These are phyloP conservation scores for Letharia columbiana DNA, from an alignment of 495 filamentous ascomycete genomes.

Conservation along the genomic window DNA sequence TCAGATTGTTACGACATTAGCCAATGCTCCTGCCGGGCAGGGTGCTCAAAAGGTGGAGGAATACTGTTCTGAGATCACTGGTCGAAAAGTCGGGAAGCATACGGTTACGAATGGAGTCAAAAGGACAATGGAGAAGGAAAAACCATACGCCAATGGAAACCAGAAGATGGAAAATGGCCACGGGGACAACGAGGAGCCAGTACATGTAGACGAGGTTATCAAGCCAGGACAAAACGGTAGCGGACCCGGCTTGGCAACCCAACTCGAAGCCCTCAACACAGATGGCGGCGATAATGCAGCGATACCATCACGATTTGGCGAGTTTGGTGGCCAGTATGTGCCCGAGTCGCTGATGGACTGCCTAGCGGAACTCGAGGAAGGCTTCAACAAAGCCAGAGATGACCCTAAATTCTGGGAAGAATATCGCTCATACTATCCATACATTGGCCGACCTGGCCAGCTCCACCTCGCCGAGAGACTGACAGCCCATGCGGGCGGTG, in stretches of 20 bases:
- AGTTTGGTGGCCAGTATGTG: constrained; percentile 98
- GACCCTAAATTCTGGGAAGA: constrained; percentile 96
- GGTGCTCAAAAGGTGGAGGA: constrained; percentile 69
- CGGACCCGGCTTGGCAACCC: constrained; percentile 58
- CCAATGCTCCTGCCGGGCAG: constrained; percentile 59
- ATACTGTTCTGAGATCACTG: constrained; percentile 75
- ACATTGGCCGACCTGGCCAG: constrained; percentile 91
- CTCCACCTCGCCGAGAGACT: constrained; percentile 82
- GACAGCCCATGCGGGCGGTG: constrained; percentile 80
- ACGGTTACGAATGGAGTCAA: constrained; percentile 36
- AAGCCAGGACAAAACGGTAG: constrained; percentile 48
- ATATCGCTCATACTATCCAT: constrained; percentile 91
- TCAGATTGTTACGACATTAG: constrained; percentile 76
- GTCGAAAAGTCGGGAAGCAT: constrained; percentile 34
- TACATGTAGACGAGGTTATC: constrained; percentile 53
- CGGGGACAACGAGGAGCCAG: constrained; percentile 28
- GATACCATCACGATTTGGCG: constrained; percentile 79
- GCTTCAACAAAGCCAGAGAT: constrained; percentile 78
- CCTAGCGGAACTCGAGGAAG: constrained; percentile 76
- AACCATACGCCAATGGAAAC: constrained; percentile 37
- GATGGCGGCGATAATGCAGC: constrained; percentile 41
- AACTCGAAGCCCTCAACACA: constrained; percentile 63
- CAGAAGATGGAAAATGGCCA: constrained; percentile 29
- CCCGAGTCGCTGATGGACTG: constrained; percentile 98
- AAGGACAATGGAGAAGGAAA: constrained; percentile 49